Evolutionary conservation across 31 red algal species (phyloP).

Genomic region (Porphyra umbilicalis): DNA sequence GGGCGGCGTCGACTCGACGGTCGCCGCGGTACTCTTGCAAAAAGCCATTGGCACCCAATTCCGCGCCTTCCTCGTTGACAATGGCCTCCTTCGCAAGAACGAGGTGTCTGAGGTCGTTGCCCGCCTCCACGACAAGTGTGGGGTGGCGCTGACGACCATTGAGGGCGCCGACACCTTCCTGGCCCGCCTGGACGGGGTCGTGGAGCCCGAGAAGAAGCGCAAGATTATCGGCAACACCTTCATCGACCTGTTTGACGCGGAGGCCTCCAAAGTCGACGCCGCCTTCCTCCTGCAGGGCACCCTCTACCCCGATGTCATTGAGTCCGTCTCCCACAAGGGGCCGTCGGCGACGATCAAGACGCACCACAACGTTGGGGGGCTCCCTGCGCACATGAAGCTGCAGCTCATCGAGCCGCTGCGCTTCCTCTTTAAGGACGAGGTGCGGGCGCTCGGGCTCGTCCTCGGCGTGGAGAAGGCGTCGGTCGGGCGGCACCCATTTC

Average conservation of each 20-base stretch:
- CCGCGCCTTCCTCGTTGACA: constrained; percentile 91
- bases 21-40: constrained; percentile 85
- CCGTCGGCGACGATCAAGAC: constrained; percentile 98
- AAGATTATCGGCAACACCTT: constrained; percentile 95
- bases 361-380: constrained; percentile 98
- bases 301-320: constrained; percentile 99
- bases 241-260: constrained; percentile 85
- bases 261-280: constrained; percentile 56
- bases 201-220: constrained; percentile 92
- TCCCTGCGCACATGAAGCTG: constrained; percentile 90
- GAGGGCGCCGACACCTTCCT: constrained; percentile 73
- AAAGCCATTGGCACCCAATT: constrained; percentile 85
- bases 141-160: constrained; percentile 61
- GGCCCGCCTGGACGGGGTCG: constrained; percentile 46
- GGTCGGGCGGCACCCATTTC: constrained; percentile 92
- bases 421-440: constrained; percentile 98
- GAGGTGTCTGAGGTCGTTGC: constrained; percentile 66
- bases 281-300: constrained; percentile 94
- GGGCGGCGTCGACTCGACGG: constrained; percentile 96
- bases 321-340: constrained; percentile 76
- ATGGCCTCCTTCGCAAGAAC: constrained; percentile 83
- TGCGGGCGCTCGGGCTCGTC: constrained; percentile 63
- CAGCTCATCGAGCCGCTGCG: constrained; percentile 95
- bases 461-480: constrained; percentile 75
- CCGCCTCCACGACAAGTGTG: constrained; percentile 49